A percentile compares a stretch with the other conserved stretches of the same genome.
These are phyloP conservation scores for Chytriomyces hyalinus DNA, from an alignment of 192 early-diverging fungal species.

Conservation along the genomic window DNA sequence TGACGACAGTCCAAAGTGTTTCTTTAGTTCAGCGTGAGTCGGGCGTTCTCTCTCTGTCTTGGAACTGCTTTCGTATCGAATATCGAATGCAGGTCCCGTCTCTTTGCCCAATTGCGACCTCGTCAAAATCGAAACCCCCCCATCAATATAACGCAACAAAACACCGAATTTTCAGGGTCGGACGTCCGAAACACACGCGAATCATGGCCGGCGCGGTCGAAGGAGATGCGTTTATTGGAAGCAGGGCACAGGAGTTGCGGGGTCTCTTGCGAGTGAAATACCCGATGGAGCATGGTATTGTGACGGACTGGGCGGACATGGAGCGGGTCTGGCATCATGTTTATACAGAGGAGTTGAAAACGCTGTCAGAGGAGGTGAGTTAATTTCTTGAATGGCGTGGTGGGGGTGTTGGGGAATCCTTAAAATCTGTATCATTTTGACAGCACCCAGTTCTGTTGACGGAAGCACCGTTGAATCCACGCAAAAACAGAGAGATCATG, in stretches of 20 bases:
- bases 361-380: constrained; percentile 86
- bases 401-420: neutral
- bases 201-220: constrained; percentile 99
- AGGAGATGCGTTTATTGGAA: constrained; percentile 93
- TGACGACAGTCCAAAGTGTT: constrained; percentile 95
- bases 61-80: neutral
- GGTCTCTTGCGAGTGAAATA: constrained; percentile 93
- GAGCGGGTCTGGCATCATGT: constrained; percentile 97
- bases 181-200: constrained; percentile 93
- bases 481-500: constrained; percentile 87
- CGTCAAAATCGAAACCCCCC: neutral
- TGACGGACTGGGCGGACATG: constrained; percentile 99
- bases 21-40: constrained; percentile 88
- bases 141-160: neutral
- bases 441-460: constrained; percentile 97
- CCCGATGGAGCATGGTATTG: constrained; percentile 96
- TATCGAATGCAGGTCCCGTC: too few relatives aligned
- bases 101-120: too few relatives aligned
- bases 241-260: constrained; percentile 94
- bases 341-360: constrained; percentile 96
- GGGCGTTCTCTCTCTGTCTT: neutral
- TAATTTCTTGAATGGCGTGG: neutral
- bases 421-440: neutral
- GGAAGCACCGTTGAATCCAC: constrained; percentile 94
- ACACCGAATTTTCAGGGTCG: constrained; percentile 67